Evolutionary conservation across 495 filamentous ascomycete genomes (phyloP).

Genomic region (Annulohypoxylon stygium): DNA sequence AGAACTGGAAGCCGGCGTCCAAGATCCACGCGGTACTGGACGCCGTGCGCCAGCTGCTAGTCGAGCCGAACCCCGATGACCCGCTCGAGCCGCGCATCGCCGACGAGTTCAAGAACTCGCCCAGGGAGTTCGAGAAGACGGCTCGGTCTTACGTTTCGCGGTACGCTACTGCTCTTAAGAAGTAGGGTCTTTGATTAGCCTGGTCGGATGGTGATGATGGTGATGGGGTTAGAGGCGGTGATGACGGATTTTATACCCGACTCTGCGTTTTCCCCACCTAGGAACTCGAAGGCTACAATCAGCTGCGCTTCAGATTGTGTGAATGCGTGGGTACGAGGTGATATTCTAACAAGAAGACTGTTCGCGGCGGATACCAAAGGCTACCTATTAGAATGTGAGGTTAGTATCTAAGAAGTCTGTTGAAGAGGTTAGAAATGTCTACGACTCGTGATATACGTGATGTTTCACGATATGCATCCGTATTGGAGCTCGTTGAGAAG

Average conservation of each 20-base stretch:
- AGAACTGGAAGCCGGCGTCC: conserved; percentile 94
- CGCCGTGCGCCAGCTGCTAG: conserved; percentile 80
- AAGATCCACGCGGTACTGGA: conserved; percentile 82
- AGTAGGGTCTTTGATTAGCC: background rate
- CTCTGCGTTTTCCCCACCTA: background rate
- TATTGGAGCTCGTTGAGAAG: background rate
- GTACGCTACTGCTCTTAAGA: conserved; percentile 71
- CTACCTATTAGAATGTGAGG: background rate
- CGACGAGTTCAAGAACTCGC: conserved; percentile 82
- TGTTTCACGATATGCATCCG: conserved; percentile 6
- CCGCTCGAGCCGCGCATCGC: conserved; percentile 90
- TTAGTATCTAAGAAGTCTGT: background rate
- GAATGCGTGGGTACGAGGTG: background rate
- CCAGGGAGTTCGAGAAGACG: conserved; percentile 82
- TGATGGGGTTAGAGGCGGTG: background rate
- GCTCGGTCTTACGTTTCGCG: conserved; percentile 84
- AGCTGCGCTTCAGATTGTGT: background rate
- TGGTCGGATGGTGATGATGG: background rate
- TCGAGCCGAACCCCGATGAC: conserved; percentile 94
- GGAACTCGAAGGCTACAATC: background rate
- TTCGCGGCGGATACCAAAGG: background rate
- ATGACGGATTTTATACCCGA: background rate
- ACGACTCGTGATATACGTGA: background rate
- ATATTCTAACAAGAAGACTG: background rate
- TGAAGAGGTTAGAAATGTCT: background rate